Evolutionary conservation across 805 yeast species (phyloP), one percentile per base, ranked within the genome.

Genomic region (Wickerhamomyces chambardii): DNA sequence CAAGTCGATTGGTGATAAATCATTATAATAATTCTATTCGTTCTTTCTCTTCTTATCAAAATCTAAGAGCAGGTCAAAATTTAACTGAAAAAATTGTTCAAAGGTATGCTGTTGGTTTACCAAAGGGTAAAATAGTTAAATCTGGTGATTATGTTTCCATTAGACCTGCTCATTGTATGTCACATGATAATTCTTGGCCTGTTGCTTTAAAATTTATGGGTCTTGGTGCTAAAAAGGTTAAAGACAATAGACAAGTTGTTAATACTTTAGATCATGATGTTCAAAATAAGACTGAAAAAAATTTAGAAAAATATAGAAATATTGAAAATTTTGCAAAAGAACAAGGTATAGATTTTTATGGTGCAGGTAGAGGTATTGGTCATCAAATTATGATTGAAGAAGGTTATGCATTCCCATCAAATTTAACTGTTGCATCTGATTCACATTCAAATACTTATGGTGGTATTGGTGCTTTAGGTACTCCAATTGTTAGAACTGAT

Each of bases 141-240:
- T 70, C 85, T 32, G 98, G 97, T 12, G 99, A 92, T 63, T 92
- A 89, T 61, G 97, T 94, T 34, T 76, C 95, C 2, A 90, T 92
- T 54, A 73, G 67, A 50, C 99, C 99, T 4, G 90, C 95, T 4
- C 95, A 92, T 64, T 94, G 97, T 59, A 92, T 92, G 99, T 86
- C 97, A 14, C 99, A 92, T 59, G 99, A 92, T 60, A 92, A 92
- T 62, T 81, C 97, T 30, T 94, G 99, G 98, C 99, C 99, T 1
- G 97, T 92, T 15, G 98, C 98, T 1, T 70, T 90, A 53, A 92
- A 92, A 63, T 92, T 92, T 64, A 85, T 75, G 78, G 95, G 95
- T 6, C 70, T 92, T 27, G 98, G 98, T 1, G 97, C 97, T 27
- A 74, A 75, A 16, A 67, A 75, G 41, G 84, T 92, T 39, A 75